phyloP scores from a whole-genome alignment of 1,284 basidiomycete species.

The Vanrija humicola region DNA sequence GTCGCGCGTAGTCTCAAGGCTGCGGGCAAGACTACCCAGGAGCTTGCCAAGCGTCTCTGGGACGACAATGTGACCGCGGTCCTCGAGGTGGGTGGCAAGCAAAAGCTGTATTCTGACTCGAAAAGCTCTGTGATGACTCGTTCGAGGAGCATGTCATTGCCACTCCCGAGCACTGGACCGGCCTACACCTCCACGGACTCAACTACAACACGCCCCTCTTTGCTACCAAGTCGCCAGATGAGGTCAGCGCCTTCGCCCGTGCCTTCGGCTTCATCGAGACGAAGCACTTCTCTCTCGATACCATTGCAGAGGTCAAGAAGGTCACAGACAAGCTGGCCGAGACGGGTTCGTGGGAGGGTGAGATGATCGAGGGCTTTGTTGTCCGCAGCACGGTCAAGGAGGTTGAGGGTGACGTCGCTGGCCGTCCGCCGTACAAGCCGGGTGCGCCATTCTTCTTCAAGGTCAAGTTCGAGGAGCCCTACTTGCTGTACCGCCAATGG shows the following conservation, averaged over 20 bases:
- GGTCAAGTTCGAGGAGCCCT: slow-evolving; percentile 98
- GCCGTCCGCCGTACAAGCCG: slow-evolving; percentile 62
- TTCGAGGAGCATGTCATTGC: slow-evolving; percentile 97
- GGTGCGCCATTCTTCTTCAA: slow-evolving; percentile 97
- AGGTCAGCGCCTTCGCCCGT: slow-evolving; percentile 74
- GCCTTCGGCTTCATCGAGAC: slow-evolving; percentile 92
- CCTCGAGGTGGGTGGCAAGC: slow-evolving; percentile 66
- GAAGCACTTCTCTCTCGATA: slow-evolving; percentile 58
- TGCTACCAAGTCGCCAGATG: slow-evolving; percentile 63
- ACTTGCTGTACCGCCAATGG: slow-evolving; percentile 98
- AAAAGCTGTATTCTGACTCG: neutral
- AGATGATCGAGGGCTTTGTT: slow-evolving; percentile 93
- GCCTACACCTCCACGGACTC: slow-evolving; percentile 89
- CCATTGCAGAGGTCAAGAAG: slow-evolving; percentile 64
- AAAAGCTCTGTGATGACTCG: slow-evolving; percentile 87
- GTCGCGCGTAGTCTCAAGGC: slow-evolving; percentile 65
- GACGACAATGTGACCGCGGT: slow-evolving; percentile 83
- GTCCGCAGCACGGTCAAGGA: slow-evolving; percentile 68
- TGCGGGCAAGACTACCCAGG: slow-evolving; percentile 64
- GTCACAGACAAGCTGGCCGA: slow-evolving; percentile 69
- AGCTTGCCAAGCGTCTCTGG: slow-evolving; percentile 75
- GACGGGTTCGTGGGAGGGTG: slow-evolving; percentile 74
- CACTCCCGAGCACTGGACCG: slow-evolving; percentile 75
- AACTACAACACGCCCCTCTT: slow-evolving; percentile 73
- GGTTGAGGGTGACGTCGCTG: slow-evolving; percentile 21